Evolutionary conservation across 495 filamentous ascomycete species (phyloP).

Genomic region (Neurospora africana): DNA sequence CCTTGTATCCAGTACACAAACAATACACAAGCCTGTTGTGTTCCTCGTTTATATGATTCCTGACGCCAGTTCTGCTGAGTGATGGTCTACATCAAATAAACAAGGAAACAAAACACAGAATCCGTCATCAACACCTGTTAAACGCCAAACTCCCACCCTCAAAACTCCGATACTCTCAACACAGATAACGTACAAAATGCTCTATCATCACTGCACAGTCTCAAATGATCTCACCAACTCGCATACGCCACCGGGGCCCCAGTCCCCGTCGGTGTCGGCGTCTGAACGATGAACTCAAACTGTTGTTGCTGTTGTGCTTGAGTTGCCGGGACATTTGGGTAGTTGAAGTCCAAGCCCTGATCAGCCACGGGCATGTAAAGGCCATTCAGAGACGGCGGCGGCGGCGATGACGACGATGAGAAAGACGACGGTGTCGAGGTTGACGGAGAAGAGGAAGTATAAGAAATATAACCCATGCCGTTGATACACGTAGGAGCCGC

Average conservation of each 20-base stretch:
- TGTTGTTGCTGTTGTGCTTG: not conserved
- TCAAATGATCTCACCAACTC: not conserved
- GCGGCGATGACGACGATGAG: not conserved
- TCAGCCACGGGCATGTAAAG: not conserved
- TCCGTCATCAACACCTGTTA: not conserved
- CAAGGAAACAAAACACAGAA: not conserved
- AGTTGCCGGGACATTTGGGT: too few relatives aligned
- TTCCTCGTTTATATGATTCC: not conserved
- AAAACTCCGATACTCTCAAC: not conserved
- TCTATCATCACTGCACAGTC: not conserved
- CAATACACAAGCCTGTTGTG: too few relatives aligned
- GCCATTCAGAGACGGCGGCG: not conserved
- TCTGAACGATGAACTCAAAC: not conserved
- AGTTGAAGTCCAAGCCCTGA: not conserved
- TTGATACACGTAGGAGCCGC: not conserved
- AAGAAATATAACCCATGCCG: not conserved
- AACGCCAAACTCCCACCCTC: not conserved
- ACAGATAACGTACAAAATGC: not conserved
- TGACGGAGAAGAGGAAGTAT: not conserved
- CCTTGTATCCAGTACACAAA: not conserved
- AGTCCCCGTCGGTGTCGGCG: not conserved
- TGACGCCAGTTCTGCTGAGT: not conserved
- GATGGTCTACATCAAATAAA: not conserved
- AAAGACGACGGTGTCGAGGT: not conserved
- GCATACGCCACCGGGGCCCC: not conserved